Percentiles rank a stretch among this genome's conserved stretches.
These are phyloP conservation scores for Euphorbia celastroides DNA, from an alignment of 441 rosid genomes.

Conservation along the genomic window DNA sequence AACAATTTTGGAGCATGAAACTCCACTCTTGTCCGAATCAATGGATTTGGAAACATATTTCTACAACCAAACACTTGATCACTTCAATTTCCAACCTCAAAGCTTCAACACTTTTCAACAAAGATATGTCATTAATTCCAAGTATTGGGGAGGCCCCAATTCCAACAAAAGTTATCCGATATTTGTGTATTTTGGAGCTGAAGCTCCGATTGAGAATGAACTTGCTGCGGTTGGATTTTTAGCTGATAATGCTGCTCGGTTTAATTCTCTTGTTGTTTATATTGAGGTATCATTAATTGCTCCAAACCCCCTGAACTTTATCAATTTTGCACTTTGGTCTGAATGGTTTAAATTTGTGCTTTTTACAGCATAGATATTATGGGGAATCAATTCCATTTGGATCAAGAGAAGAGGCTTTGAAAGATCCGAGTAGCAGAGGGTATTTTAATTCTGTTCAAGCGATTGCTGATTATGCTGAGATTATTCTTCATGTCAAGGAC, in stretches of 20 bases:
- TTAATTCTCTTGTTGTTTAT: constrained; percentile 50
- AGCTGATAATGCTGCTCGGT: constrained; percentile 37
- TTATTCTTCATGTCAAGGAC: constrained; percentile 45
- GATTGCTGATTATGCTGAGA: constrained; percentile 51
- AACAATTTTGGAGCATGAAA: constrained; percentile 11
- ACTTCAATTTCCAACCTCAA: constrained; percentile 58
- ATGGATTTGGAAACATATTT: constrained; percentile 24
- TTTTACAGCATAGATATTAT: constrained; percentile 55
- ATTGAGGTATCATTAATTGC: constrained; percentile 44
- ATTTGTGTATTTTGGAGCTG: constrained; percentile 56
- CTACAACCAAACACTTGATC: constrained; percentile 59
- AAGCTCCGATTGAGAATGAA: constrained; percentile 34
- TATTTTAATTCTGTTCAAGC: constrained; percentile 53
- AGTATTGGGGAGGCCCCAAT: constrained; percentile 56
- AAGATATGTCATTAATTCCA: constrained; percentile 42
- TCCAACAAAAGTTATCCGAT: constrained; percentile 42
- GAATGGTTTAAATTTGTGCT: no score
- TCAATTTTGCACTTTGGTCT: no score
- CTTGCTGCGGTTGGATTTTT: constrained; percentile 30
- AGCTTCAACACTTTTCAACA: constrained; percentile 57
- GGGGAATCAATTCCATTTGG: constrained; percentile 61
- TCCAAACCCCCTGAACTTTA: no score
- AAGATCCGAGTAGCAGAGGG: constrained; percentile 47
- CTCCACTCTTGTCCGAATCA: background rate
- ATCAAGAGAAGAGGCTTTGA: constrained; percentile 41